phyloP scores from a whole-genome alignment of 495 filamentous ascomycete genomes.

The Neurospora hispaniola region DNA sequence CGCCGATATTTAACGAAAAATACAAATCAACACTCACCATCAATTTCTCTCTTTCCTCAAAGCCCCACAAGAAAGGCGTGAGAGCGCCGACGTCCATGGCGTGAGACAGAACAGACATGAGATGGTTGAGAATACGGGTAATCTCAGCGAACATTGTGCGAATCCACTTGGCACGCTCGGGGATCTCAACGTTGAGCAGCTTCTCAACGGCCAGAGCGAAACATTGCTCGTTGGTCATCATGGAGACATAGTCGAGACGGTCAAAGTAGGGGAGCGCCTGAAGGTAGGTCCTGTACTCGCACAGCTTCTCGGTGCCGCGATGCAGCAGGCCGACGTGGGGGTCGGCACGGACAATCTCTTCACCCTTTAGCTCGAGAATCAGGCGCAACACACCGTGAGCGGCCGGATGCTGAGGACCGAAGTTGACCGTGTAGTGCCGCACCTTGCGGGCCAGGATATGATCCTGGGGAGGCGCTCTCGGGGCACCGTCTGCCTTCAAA shows the following conservation, averaged over 20 bases:
- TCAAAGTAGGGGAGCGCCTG: slow-evolving; percentile 99
- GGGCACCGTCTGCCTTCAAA: slow-evolving; percentile 16
- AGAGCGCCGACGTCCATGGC: slow-evolving; percentile 99
- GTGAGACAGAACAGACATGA: slow-evolving; percentile 96
- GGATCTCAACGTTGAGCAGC: slow-evolving; percentile 94
- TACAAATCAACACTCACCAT: slow-evolving; percentile 54
- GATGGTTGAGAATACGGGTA: slow-evolving; percentile 88
- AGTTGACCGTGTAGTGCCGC: slow-evolving; percentile 99
- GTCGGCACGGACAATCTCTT: slow-evolving; percentile 93
- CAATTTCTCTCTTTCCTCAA: slow-evolving; percentile 98
- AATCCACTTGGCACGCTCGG: slow-evolving; percentile 93
- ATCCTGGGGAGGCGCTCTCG: slow-evolving; percentile 18
- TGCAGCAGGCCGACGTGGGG: slow-evolving; percentile 96
- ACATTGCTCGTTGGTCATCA: slow-evolving; percentile 99
- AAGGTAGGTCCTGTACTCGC: slow-evolving; percentile 98
- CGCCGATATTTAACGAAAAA: background rate
- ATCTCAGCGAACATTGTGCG: slow-evolving; percentile 95
- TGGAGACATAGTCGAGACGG: slow-evolving; percentile 96
- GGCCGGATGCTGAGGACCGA: slow-evolving; percentile 97
- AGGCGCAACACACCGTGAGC: slow-evolving; percentile 96
- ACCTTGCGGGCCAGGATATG: slow-evolving; percentile 56
- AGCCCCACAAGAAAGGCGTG: slow-evolving; percentile 98
- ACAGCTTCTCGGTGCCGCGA: slow-evolving; percentile 98
- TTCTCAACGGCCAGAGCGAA: slow-evolving; percentile 94
- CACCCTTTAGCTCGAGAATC: slow-evolving; percentile 95